Evolutionary conservation across 2,329 filamentous ascomycete genomes (phyloP).

Genomic region (Neofusicoccum laricinum): DNA sequence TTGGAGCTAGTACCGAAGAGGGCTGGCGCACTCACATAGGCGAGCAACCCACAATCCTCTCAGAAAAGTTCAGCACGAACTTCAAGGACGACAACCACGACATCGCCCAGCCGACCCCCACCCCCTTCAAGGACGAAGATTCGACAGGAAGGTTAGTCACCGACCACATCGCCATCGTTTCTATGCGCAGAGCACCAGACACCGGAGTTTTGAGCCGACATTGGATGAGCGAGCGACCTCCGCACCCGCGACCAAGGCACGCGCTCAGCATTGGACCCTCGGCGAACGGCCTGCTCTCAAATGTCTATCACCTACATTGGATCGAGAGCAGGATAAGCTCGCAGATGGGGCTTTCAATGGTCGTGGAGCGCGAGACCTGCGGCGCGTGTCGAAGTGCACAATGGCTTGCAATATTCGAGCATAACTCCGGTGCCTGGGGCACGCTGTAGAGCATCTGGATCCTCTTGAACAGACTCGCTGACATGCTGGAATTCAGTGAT

Average conservation of each 20-base stretch:
- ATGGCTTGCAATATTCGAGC: background rate
- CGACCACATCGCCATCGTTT: background rate
- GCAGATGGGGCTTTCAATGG: background rate
- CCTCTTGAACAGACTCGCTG: background rate
- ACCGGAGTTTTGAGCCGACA: background rate
- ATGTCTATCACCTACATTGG: background rate
- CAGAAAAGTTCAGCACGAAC: conserved; percentile 14
- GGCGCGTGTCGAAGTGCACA: background rate
- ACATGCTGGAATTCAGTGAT: conserved; percentile 22
- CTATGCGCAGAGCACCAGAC: background rate
- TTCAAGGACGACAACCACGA: conserved; percentile 15
- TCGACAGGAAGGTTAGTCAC: conserved; percentile 14
- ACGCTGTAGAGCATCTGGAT: background rate
- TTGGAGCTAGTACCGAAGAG: background rate
- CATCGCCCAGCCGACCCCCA: conserved; percentile 17
- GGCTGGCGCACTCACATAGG: background rate
- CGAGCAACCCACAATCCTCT: conserved; percentile 16
- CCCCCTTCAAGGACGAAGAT: conserved; percentile 15
- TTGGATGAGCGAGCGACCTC: background rate
- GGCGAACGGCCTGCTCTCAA: background rate
- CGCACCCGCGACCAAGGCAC: background rate
- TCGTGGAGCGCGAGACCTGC: background rate
- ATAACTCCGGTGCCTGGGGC: background rate
- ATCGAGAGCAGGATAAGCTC: background rate
- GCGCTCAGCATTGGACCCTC: background rate